Base-by-base conservation (phyloP, 139 green algal species). In the Limnomonas spitsbergensis region DNA sequence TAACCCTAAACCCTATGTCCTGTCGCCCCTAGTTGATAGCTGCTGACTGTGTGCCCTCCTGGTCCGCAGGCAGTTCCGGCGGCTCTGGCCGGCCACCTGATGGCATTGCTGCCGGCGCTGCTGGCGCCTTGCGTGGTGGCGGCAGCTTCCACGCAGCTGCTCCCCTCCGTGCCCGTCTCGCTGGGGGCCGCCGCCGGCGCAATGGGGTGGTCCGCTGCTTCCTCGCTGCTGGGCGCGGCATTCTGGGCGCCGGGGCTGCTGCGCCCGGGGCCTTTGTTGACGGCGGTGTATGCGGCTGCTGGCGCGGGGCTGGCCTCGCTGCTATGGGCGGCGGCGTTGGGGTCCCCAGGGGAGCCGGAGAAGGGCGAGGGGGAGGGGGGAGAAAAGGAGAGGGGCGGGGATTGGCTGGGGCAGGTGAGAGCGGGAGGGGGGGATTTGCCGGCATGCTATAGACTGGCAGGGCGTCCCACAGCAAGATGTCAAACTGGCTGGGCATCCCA, bases 91-190 rank as follows among this genome's bases (percentile, higher is more conserved):
- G 56, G 56, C 56, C 70, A 82, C 66, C 66, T 83, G 29, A 24
- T 76, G 2, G 35, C 77, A 2, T 76, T 88, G 81, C 36, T 80
- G 34, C 78, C 79, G 7, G 69, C 40, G 2, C 52, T 78, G 37
- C 27, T 78, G 34, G 66, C 40, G 42, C 77, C 81, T 1, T n/a
- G 2, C 2, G 47, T 68, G 0, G 72, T 47, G 6, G 72, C 81
- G 4, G 61, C 26, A 1, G 14, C 73, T 26, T 53, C 81, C 3
- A 34, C 38, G 9, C 2, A 4, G 14, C 47, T 86, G 20, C 56
- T 82, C 38, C 77, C 72, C 42, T 80, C 81, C 1, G 38, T 56
- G 34, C 83, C 83, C 4, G 27, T 82, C 20, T 37, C 54, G 3
- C 52, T 87, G 32, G 76, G 75, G 29, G 61, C 61, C 4, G 26